phyloP scores from a whole-genome alignment of 805 yeast species.

The Ogataea thermomethanolica region DNA sequence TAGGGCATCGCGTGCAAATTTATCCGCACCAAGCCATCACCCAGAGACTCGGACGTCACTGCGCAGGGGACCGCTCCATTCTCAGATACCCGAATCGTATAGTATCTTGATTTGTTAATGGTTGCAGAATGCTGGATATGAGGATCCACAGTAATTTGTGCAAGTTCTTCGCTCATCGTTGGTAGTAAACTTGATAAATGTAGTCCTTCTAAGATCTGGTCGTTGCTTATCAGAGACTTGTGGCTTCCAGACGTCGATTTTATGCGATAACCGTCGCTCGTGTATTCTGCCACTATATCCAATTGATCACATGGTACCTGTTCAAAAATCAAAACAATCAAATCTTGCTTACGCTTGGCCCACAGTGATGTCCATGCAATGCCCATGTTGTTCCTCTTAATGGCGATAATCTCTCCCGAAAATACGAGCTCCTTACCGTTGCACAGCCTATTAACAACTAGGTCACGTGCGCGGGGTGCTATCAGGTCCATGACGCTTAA shows the following conservation, averaged over 20 bases:
- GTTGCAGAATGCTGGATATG: conserved; percentile 31
- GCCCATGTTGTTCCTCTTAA: conserved; percentile 60
- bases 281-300: conserved; percentile 49
- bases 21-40: conserved; percentile 44
- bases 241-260: conserved; percentile 24
- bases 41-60: conserved; percentile 56
- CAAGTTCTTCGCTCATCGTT: conserved; percentile 22
- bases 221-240: conserved; percentile 22
- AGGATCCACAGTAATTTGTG: conserved; percentile 21
- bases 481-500: conserved; percentile 71
- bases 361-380: conserved; percentile 85
- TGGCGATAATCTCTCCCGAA: conserved; percentile 83
- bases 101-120: conserved; percentile 60
- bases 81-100: conserved; percentile 46
- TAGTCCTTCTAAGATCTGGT: background rate
- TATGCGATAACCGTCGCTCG: conserved; percentile 23
- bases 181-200: conserved; percentile 20
- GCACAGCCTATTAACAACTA: conserved; percentile 57
- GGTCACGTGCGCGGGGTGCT: conserved; percentile 70
- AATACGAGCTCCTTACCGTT: conserved; percentile 50
- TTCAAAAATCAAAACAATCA: conserved; percentile 81
- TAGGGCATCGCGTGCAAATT: conserved; percentile 78
- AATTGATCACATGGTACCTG: conserved; percentile 74
- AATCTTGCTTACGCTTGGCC: conserved; percentile 73
- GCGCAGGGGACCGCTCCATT: conserved; percentile 67